Conservation (phyloP, 768 basidiomycete genomes). For the Cystobasidium onofrii region DNA sequence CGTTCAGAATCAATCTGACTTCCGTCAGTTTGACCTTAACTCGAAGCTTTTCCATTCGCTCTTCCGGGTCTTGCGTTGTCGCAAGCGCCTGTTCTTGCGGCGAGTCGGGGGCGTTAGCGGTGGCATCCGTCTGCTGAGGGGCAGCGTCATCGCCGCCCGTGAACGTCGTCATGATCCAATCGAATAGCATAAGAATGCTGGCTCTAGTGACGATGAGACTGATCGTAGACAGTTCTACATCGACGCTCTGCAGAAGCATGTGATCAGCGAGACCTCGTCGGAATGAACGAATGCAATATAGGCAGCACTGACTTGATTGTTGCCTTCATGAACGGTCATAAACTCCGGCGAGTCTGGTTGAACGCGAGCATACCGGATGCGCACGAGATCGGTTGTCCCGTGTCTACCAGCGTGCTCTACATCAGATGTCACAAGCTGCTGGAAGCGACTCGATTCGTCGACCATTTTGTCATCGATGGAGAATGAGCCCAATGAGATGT, state of each 20-base stretch:
- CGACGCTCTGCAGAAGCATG: conserved; percentile 52
- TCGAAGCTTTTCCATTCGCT: conserved; percentile 57
- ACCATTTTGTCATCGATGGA: conserved; percentile 59
- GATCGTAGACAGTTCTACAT: conserved; percentile 80
- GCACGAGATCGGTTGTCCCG: conserved; percentile 57
- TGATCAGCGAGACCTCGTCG: not conserved
- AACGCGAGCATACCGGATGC: conserved; percentile 66
- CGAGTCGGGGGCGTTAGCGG: not conserved
- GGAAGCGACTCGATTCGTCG: conserved; percentile 49
- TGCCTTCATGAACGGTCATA: conserved; percentile 64
- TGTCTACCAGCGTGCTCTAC: conserved; percentile 35
- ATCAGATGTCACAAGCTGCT: conserved; percentile 41
- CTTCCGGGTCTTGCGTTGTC: not conserved
- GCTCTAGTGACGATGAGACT: conserved; percentile 80
- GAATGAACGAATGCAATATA: not conserved
- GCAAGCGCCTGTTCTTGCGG: not conserved
- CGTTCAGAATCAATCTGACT: conserved; percentile 57
- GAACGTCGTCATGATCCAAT: conserved; percentile 96
- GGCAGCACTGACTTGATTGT: conserved; percentile 62
- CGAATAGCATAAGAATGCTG: conserved; percentile 79
- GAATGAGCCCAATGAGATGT: conserved; percentile 71
- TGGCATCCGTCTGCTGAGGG: conserved; percentile 14
- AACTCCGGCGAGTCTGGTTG: conserved; percentile 82
- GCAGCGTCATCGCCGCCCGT: conserved; percentile 35
- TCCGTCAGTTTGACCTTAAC: conserved; percentile 69